Evolutionary conservation across 1,139 yeast genomes (phyloP).

Genomic region (Tardiomyces blankii): DNA sequence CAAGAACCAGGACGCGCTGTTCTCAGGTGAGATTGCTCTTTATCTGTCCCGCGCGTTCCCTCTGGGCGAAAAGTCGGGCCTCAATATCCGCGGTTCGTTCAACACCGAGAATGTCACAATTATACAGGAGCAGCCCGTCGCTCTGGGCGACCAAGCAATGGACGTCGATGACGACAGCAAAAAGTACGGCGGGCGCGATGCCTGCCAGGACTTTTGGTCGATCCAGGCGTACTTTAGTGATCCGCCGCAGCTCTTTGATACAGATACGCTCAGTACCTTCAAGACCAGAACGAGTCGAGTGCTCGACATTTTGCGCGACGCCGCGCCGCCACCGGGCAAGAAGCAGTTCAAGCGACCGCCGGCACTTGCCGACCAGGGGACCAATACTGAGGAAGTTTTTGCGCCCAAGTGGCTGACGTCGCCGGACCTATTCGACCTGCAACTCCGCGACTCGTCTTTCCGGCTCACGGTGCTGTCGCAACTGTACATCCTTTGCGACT

Average conservation of each 20-base stretch:
- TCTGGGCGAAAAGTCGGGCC: conserved; percentile 27
- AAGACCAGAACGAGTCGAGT: conserved; percentile 6
- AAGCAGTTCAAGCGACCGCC: neutral
- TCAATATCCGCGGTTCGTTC: conserved; percentile 28
- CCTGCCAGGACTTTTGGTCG: conserved; percentile 18
- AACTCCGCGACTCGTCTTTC: conserved; percentile 24
- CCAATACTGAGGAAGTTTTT: conserved; percentile 9
- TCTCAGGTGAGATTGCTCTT: conserved; percentile 28
- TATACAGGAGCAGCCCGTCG: neutral
- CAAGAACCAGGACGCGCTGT: conserved; percentile 25
- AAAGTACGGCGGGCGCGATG: conserved; percentile 4
- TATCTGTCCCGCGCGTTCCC: conserved; percentile 30
- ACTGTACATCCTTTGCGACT: conserved; percentile 21
- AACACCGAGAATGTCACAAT: conserved; percentile 26
- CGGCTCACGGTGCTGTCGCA: conserved; percentile 25
- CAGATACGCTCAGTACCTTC: conserved; percentile 8
- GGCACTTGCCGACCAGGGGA: conserved; percentile 5
- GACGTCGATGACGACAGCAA: conserved; percentile 7
- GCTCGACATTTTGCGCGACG: neutral
- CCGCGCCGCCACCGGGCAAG: neutral
- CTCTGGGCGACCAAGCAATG: neutral
- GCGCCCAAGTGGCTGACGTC: conserved; percentile 29
- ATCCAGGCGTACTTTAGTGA: conserved; percentile 19
- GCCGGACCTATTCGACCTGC: conserved; percentile 24
- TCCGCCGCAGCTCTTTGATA: conserved; percentile 14